Percentiles rank a stretch among this genome's conserved stretches.
Conservation (phyloP, 257 asterid species). For the Salvia splendens region DNA sequence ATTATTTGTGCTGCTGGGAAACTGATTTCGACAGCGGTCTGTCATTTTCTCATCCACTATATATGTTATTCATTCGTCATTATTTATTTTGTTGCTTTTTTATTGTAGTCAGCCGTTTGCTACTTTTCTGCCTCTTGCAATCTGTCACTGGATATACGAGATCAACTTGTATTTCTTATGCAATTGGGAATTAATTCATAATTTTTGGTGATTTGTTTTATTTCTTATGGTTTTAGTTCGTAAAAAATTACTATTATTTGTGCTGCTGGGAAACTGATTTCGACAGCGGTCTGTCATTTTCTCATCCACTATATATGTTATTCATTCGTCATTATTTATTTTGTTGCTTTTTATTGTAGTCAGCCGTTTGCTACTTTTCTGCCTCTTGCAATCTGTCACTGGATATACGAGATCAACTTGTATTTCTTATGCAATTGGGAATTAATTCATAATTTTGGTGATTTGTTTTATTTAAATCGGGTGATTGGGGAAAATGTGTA, state of each 20-base stretch:
- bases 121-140: conserved; percentile 3
- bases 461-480: neutral
- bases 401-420: neutral
- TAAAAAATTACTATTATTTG: neutral
- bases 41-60: conserved; percentile 11
- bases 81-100: neutral
- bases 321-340: neutral
- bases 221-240: conserved; percentile 22
- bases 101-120: neutral
- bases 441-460: neutral
- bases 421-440: conserved; percentile 6
- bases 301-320: neutral
- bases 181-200: conserved; percentile 1
- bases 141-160: neutral
- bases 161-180: neutral
- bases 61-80: neutral
- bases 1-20: conserved; percentile 9
- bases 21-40: neutral
- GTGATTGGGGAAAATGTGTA: neutral
- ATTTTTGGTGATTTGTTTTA: neutral
- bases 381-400: conserved; percentile 6
- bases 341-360: neutral
- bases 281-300: conserved; percentile 12
- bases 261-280: conserved; percentile 9
- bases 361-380: neutral